Percentiles rank a stretch among this genome's conserved stretches.
phyloP scores from a whole-genome alignment of 495 filamentous ascomycete species.

The Echria macrotheca region DNA sequence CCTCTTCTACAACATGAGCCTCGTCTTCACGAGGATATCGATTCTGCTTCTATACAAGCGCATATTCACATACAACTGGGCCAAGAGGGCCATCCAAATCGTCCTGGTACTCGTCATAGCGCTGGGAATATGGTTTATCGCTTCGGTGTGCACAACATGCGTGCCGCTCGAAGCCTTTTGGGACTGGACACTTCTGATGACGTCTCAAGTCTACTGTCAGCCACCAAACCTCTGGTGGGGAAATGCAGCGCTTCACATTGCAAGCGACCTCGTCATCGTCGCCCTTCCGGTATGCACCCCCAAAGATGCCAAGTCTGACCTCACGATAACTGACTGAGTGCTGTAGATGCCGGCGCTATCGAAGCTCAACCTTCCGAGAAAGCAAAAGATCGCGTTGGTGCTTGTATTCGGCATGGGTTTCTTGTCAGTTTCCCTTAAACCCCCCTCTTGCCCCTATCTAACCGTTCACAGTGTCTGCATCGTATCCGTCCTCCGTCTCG shows the following conservation, averaged over 20 bases:
- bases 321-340: neutral
- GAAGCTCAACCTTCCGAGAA: constrained; percentile 20
- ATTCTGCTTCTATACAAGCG: constrained; percentile 27
- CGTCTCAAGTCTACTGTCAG: constrained; percentile 22
- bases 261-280: constrained; percentile 24
- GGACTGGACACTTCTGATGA: constrained; percentile 24
- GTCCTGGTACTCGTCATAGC: constrained; percentile 17
- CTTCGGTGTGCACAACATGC: constrained; percentile 23
- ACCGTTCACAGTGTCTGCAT: constrained; percentile 23
- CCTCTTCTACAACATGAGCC: constrained; percentile 25
- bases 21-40: constrained; percentile 25
- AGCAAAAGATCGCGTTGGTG: constrained; percentile 25
- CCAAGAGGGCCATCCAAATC: constrained; percentile 20
- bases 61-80: constrained; percentile 28
- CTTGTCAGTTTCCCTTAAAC: constrained; percentile 14
- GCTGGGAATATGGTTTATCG: constrained; percentile 23
- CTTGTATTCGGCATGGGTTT: constrained; percentile 27
- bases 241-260: constrained; percentile 23
- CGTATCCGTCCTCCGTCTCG: constrained; percentile 22
- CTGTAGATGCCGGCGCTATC: constrained; percentile 23
- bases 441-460: neutral
- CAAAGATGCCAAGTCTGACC: neutral
- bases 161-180: constrained; percentile 27
- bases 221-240: constrained; percentile 25
- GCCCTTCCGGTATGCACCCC: constrained; percentile 18